phyloP scores from a whole-genome alignment of 129 eudicot species.

The Centella asiatica region DNA sequence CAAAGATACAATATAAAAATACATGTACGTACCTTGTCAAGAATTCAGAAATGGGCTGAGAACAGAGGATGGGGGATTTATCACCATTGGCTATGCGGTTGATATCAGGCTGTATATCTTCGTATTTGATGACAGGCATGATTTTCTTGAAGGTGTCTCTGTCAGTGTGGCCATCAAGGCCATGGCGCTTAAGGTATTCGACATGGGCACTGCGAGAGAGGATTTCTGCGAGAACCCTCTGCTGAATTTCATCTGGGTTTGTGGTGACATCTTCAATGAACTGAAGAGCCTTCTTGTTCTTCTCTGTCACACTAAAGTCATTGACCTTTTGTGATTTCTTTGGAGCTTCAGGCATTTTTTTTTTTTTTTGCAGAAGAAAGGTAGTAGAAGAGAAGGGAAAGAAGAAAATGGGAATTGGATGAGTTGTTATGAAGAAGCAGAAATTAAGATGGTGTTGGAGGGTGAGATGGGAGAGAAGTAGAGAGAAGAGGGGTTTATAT shows the following conservation, averaged over 20 bases:
- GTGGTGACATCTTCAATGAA: constrained; percentile 67
- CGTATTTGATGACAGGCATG: constrained; percentile 61
- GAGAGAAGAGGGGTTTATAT: constrained; percentile 32
- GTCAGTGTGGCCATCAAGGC: constrained; percentile 41
- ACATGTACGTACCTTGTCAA: constrained; percentile 43
- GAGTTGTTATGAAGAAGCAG: neutral
- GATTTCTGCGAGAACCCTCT: constrained; percentile 52
- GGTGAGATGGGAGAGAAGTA: constrained; percentile 27
- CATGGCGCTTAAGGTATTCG: constrained; percentile 51
- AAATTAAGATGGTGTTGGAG: neutral
- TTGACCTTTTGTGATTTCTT: constrained; percentile 6
- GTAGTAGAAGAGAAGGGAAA: constrained; percentile 1
- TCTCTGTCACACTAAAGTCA: constrained; percentile 32
- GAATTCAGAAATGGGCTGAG: constrained; percentile 71
- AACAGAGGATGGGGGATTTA: constrained; percentile 58
- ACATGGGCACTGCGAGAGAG: constrained; percentile 52
- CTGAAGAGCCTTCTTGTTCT: constrained; percentile 44
- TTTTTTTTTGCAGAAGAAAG: too few relatives aligned
- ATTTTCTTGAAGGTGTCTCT: constrained; percentile 53
- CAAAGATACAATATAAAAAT: neutral
- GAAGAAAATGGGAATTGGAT: neutral
- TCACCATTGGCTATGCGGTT: constrained; percentile 73
- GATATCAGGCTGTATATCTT: constrained; percentile 52
- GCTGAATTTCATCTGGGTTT: constrained; percentile 50
- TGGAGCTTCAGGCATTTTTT: constrained; percentile 60